Evolutionary conservation across 257 asterid genomes (phyloP).

Genomic region (Anisodus tanguticus): DNA sequence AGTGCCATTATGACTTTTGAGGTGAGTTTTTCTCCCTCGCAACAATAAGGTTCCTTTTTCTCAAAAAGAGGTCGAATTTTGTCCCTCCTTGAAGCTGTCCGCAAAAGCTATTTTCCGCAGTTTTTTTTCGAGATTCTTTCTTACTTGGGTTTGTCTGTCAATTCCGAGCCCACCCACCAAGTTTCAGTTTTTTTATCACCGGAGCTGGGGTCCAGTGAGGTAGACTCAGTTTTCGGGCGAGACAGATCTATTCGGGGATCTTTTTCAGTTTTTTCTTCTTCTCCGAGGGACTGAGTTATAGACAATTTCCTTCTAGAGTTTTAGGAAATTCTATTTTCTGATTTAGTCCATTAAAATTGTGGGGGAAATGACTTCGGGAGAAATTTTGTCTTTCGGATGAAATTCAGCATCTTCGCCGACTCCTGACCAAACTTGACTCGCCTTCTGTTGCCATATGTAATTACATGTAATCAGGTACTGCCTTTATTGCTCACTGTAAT

Average conservation of each 20-base stretch:
- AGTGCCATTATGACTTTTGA: not conserved
- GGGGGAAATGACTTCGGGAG: not conserved
- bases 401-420: not conserved
- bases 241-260: not conserved
- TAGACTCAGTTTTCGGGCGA: not conserved
- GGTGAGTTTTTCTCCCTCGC: not conserved
- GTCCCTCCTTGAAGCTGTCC: slow-evolving; percentile 6
- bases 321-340: not conserved
- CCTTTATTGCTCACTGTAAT: not conserved
- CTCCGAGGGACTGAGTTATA: not conserved
- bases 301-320: not conserved
- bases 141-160: not conserved
- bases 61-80: not conserved
- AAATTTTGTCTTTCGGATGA: not conserved
- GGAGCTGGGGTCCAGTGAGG: not conserved
- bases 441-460: slow-evolving; percentile 1
- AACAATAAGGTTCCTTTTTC: not conserved
- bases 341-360: slow-evolving; percentile 4
- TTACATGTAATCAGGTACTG: not conserved
- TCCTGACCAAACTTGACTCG: not conserved
- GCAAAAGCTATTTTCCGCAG: not conserved
- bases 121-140: not conserved
- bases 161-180: not conserved
- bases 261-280: slow-evolving; percentile 9
- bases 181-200: not conserved